A percentile compares a stretch with the other conserved stretches of the same genome.
Evolutionary conservation across 2,329 filamentous ascomycete genomes (phyloP).

Genomic region (Penicillium aurantiogriseum): DNA sequence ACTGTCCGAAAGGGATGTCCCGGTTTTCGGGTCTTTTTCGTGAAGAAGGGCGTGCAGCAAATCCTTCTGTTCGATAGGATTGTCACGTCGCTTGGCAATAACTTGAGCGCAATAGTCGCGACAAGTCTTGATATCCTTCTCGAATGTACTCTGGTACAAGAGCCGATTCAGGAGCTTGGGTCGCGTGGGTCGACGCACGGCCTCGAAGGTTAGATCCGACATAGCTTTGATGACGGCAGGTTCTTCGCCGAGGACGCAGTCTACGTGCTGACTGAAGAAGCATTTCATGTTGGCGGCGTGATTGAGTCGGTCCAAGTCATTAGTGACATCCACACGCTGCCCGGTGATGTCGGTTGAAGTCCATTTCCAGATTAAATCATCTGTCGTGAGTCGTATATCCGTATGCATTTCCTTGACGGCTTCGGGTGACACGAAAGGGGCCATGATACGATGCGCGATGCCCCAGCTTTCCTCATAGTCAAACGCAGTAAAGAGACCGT

Average conservation of each 20-base stretch:
- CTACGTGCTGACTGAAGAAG: slow-evolving; percentile 53
- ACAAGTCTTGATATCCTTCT: slow-evolving; percentile 54
- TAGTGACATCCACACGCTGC: slow-evolving; percentile 48
- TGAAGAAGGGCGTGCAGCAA: slow-evolving; percentile 61
- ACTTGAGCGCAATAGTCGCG: slow-evolving; percentile 57
- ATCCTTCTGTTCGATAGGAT: slow-evolving; percentile 59
- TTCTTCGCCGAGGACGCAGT: slow-evolving; percentile 48
- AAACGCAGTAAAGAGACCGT: slow-evolving; percentile 65
- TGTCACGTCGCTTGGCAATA: slow-evolving; percentile 55
- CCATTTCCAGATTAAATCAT: slow-evolving; percentile 55
- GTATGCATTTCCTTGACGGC: slow-evolving; percentile 43
- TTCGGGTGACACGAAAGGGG: slow-evolving; percentile 46
- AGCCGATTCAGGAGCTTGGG: slow-evolving; percentile 55
- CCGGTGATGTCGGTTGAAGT: slow-evolving; percentile 30
- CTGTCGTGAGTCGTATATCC: slow-evolving; percentile 52
- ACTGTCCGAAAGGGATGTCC: slow-evolving; percentile 56
- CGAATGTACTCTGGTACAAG: slow-evolving; percentile 54
- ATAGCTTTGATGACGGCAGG: slow-evolving; percentile 54
- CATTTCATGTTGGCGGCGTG: slow-evolving; percentile 53
- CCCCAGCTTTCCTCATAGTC: slow-evolving; percentile 58
- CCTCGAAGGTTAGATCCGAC: slow-evolving; percentile 56
- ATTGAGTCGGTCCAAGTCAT: slow-evolving; percentile 55
- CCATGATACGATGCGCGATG: slow-evolving; percentile 56
- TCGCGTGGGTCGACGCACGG: slow-evolving; percentile 55
- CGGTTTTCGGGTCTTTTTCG: slow-evolving; percentile 61